Conservation (phyloP, 257 asterid genomes). For the Ligustrum vulgare region DNA sequence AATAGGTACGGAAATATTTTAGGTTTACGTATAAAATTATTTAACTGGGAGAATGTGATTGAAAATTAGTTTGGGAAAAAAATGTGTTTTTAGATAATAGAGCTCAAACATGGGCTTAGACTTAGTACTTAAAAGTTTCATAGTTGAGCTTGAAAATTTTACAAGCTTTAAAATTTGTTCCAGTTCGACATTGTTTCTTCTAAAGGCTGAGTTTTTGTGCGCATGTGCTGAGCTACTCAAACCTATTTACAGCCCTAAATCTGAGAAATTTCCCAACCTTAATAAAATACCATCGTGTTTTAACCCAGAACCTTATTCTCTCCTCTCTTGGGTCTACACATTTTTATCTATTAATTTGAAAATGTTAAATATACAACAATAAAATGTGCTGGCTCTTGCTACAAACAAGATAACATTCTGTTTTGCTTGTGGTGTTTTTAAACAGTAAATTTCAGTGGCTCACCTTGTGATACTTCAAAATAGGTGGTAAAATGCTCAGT, state of each 20-base stretch:
- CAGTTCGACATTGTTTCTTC: background rate
- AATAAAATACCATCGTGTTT: background rate
- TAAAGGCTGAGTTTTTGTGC: background rate
- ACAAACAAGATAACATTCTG: background rate
- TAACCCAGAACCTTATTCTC: background rate
- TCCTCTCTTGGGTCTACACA: background rate
- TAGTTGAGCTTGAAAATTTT: background rate
- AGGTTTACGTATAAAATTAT: too few relatives aligned
- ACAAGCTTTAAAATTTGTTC: background rate
- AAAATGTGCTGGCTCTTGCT: background rate
- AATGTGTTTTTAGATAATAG: too few relatives aligned
- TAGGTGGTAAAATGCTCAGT: background rate
- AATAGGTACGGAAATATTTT: too few relatives aligned
- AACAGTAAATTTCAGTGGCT: background rate
- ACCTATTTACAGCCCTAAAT: background rate
- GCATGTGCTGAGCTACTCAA: background rate
- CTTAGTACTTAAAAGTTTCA: background rate
- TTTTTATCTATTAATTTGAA: background rate
- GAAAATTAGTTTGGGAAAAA: too few relatives aligned
- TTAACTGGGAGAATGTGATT: too few relatives aligned
- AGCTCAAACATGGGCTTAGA: too few relatives aligned
- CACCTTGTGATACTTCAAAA: background rate
- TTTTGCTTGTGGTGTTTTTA: background rate
- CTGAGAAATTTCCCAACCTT: background rate
- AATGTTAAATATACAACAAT: background rate